Evolutionary conservation across 805 yeast species (phyloP).

Genomic region (Starmerella stellata): DNA sequence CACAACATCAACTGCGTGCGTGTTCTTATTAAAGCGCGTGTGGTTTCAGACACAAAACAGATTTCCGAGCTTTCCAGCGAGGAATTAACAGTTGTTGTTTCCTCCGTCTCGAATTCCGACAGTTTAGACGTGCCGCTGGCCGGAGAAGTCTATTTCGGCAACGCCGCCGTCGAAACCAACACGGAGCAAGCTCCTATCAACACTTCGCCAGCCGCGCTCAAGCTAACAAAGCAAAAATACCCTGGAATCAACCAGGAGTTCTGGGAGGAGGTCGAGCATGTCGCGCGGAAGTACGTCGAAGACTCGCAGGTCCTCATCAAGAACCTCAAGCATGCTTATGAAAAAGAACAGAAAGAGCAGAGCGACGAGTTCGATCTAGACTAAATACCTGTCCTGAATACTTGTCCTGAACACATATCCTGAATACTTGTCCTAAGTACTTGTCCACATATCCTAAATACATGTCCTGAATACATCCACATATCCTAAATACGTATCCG

Average conservation of each 20-base stretch:
- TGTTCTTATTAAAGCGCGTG: conserved; percentile 15
- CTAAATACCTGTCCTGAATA: neutral
- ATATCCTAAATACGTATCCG: too few relatives aligned
- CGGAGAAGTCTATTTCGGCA: conserved; percentile 15
- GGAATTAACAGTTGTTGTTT: conserved; percentile 15
- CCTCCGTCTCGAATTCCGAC: conserved; percentile 2
- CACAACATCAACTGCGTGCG: conserved; percentile 8
- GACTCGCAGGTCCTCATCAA: conserved; percentile 7
- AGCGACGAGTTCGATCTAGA: conserved; percentile 2
- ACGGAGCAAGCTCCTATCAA: neutral
- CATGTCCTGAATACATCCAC: too few relatives aligned
- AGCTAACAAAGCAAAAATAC: neutral
- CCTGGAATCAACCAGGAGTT: conserved; percentile 13
- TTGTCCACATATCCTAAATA: neutral
- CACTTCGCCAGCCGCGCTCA: neutral
- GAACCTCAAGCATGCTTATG: too few relatives aligned
- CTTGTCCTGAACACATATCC: neutral
- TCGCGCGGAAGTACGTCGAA: conserved; percentile 10
- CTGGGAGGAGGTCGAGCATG: conserved; percentile 14
- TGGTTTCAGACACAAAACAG: conserved; percentile 14
- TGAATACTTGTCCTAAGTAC: neutral
- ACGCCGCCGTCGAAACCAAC: too few relatives aligned
- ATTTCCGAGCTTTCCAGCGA: conserved; percentile 12
- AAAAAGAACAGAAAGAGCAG: too few relatives aligned
- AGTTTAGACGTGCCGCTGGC: conserved; percentile 9